Conservation (phyloP, 2,329 filamentous ascomycete genomes). For the Ophiostoma populinum region DNA sequence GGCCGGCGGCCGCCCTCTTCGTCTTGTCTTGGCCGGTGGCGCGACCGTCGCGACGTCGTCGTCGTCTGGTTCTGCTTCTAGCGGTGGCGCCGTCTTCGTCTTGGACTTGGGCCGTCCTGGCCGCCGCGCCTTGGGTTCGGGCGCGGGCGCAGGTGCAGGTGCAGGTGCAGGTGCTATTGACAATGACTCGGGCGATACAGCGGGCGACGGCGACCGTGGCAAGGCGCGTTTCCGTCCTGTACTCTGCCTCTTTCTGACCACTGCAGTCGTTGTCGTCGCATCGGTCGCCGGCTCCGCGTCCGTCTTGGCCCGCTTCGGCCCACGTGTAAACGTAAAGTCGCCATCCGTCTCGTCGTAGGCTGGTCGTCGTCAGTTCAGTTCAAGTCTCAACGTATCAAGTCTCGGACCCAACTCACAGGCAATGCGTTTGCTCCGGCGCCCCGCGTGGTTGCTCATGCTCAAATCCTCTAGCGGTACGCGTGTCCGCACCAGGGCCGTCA, state of each 20-base stretch:
- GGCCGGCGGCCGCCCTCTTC: slow-evolving; percentile 12
- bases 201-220: slow-evolving; percentile 10
- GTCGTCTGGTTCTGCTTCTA: slow-evolving; percentile 18
- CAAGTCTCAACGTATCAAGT: slow-evolving; percentile 65
- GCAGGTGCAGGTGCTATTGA: neutral
- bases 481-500: slow-evolving; percentile 51
- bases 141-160: neutral
- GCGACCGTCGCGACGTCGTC: slow-evolving; percentile 1
- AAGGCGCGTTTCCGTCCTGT: slow-evolving; percentile 16
- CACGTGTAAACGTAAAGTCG: slow-evolving; percentile 59
- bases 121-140: neutral
- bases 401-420: slow-evolving; percentile 42
- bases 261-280: slow-evolving; percentile 2
- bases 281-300: slow-evolving; percentile 19
- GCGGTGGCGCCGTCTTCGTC: slow-evolving; percentile 11
- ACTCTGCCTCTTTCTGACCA: slow-evolving; percentile 26
- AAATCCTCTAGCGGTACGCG: slow-evolving; percentile 47
- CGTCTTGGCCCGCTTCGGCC: slow-evolving; percentile 46
- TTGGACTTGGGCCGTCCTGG: slow-evolving; percentile 7
- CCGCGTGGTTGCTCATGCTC: slow-evolving; percentile 50
- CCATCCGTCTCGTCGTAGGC: slow-evolving; percentile 59
- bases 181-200: too few relatives aligned
- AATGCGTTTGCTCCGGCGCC: slow-evolving; percentile 45
- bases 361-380: too few relatives aligned
- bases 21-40: slow-evolving; percentile 1